These are phyloP conservation scores for Pseudogymnoascus sp. DNA, from an alignment of 2,329 filamentous ascomycete genomes.

Conservation along the genomic window DNA sequence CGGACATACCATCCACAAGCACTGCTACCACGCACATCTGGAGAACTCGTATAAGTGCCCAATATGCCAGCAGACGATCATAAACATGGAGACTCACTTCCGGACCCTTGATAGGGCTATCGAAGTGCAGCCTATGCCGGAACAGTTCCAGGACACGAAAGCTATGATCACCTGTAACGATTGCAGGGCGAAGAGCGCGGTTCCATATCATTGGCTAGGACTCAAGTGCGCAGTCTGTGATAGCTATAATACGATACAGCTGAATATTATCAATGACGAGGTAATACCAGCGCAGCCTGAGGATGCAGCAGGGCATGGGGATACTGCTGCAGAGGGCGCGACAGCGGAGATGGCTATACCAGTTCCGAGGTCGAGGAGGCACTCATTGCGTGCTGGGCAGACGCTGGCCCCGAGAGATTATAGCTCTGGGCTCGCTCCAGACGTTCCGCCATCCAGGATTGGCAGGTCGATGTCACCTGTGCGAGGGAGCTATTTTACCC, in stretches of 20 bases:
- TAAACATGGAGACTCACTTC: constrained; percentile 96
- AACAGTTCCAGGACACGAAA: constrained; percentile 69
- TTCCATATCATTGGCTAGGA: constrained; percentile 89
- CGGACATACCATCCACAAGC: constrained; percentile 89
- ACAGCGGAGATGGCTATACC: constrained; percentile 15
- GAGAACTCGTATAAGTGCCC: constrained; percentile 90
- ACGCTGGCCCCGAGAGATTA: constrained; percentile 15
- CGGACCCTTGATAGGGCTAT: constrained; percentile 85
- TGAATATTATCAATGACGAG: constrained; percentile 48
- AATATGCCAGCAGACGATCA: constrained; percentile 91
- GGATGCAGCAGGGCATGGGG: constrained; percentile 19
- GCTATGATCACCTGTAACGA: constrained; percentile 91
- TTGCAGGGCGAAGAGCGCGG: constrained; percentile 79
- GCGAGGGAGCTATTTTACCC: constrained; percentile 12
- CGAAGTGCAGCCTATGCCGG: constrained; percentile 82
- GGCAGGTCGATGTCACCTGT: constrained; percentile 28
- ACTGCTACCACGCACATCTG: constrained; percentile 83
- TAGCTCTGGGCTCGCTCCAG: constrained; percentile 23
- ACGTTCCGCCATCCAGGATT: constrained; percentile 22
- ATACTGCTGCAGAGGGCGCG: constrained; percentile 14
- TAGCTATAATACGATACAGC: constrained; percentile 62
- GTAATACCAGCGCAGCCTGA: constrained; percentile 20
- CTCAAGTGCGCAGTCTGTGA: constrained; percentile 73
- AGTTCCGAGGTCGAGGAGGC: constrained; percentile 1
- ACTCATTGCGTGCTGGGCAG: constrained; percentile 1